phyloP scores from a whole-genome alignment of 2,329 filamentous ascomycete species.

The Aspergillus candidus region DNA sequence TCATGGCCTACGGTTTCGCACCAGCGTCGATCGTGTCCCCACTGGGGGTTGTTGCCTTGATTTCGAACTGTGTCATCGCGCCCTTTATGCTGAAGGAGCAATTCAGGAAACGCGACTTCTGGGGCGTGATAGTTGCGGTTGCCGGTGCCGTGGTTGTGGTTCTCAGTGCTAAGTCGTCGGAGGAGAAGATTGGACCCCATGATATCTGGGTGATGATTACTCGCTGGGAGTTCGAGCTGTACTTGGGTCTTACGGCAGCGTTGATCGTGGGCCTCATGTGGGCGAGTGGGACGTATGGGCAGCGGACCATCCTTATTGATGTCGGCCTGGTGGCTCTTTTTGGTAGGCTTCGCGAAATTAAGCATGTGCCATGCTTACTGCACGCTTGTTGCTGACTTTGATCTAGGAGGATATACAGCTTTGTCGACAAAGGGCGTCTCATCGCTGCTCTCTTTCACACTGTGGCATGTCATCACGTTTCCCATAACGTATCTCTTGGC shows the following conservation, averaged over 20 bases:
- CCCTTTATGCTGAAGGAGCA: conserved; percentile 88
- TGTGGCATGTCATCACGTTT: conserved; percentile 83
- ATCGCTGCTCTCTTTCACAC: conserved; percentile 84
- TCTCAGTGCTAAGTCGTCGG: conserved; percentile 79
- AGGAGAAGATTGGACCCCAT: conserved; percentile 83
- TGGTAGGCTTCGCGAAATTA: conserved; percentile 48
- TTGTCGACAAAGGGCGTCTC: conserved; percentile 94
- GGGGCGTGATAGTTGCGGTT: conserved; percentile 82
- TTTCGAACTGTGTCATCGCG: conserved; percentile 95
- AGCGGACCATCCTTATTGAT: conserved; percentile 81
- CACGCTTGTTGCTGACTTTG: conserved; percentile 11
- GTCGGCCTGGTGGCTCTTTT: conserved; percentile 89
- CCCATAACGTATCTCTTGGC: conserved; percentile 87
- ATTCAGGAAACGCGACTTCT: conserved; percentile 77
- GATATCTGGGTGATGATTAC: conserved; percentile 88
- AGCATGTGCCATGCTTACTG: conserved; percentile 1
- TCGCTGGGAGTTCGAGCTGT: conserved; percentile 82
- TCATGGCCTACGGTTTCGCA: conserved; percentile 94
- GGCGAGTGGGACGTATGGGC: conserved; percentile 76
- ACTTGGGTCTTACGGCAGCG: conserved; percentile 67
- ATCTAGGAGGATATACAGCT: conserved; percentile 86
- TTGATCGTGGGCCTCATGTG: conserved; percentile 75
- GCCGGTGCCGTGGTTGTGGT: conserved; percentile 88
- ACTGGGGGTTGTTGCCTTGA: conserved; percentile 88
- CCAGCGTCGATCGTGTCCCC: conserved; percentile 96